Evolutionary conservation across 306 rosid species (phyloP), one percentile per base, ranked within the genome.

Genomic region (Medicago arabica): DNA sequence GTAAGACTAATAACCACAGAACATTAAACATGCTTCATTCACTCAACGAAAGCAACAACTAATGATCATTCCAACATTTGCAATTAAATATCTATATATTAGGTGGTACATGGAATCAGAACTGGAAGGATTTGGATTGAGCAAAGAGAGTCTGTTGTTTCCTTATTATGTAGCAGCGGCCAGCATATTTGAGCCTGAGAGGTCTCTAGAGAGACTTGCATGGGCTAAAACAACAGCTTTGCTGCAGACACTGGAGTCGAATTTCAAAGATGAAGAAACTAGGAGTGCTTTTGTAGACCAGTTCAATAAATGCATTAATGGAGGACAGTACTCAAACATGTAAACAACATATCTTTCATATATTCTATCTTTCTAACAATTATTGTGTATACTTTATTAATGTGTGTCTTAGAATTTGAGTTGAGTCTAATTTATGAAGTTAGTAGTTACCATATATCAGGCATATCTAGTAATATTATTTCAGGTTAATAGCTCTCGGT

Each of bases 31-130:
- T 46, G 12, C 6, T 38, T 38, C 38, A 43, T 38, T 38, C 38
- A 43, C 10, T 57, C 21, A 28, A 70, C 1, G n/a, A 55, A 71
- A 67, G 5, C 21, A 72, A 55, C n/a, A 44, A 11, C 17, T 6
- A 58, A 15, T 39, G 10, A 69, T 10, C 39, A 80, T 28, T 14
- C 12, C 5, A 14, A 2, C 15, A 65, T 49, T 72, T 10, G 5
- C 49, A 67, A 70, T 54, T 31, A 9, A 53, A 63, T 49, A 0
- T 57, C 1, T 60, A 7, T 58, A 18, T 54, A 12, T 36, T 70
- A 94, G 98, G 84, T 95, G 98, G 98, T 83, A 89, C 75, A 12
- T 69, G 36, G 91, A 90, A 58, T 77, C 81, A 63, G 85, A 67
- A 51, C 80, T 92, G 6, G 82, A 76, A 65, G 87, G 87, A 8